Evolutionary conservation across 345 rosid species (phyloP).

Genomic region (Ailanthus altissimus): DNA sequence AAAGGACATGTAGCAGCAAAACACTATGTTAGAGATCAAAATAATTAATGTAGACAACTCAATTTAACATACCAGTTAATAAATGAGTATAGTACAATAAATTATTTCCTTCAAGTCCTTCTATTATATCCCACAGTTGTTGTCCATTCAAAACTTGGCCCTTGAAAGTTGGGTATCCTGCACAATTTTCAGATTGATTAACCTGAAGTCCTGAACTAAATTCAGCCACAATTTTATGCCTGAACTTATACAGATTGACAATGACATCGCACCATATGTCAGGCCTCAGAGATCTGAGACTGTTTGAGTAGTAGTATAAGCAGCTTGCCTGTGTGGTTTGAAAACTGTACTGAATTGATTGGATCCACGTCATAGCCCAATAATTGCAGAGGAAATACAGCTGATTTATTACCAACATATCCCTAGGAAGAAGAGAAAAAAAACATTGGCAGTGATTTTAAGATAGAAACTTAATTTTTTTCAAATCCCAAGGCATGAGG

Average conservation of each 20-base stretch:
- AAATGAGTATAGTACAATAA: slow-evolving; percentile 87
- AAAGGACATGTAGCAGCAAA: neutral
- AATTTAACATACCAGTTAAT: slow-evolving; percentile 65
- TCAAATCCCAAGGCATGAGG: too few relatives aligned
- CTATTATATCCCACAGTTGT: slow-evolving; percentile 79
- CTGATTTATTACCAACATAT: slow-evolving; percentile 97
- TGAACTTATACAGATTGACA: slow-evolving; percentile 37
- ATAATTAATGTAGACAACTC: neutral
- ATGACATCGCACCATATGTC: slow-evolving; percentile 37
- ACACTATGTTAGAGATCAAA: neutral
- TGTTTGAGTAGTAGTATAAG: slow-evolving; percentile 35
- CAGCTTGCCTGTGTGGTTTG: slow-evolving; percentile 93
- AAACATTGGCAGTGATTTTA: slow-evolving; percentile 7
- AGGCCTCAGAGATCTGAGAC: slow-evolving; percentile 40
- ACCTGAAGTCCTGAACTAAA: slow-evolving; percentile 7
- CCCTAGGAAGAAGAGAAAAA: slow-evolving; percentile 50
- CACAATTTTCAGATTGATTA: slow-evolving; percentile 21
- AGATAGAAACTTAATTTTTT: neutral
- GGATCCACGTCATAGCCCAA: slow-evolving; percentile 98
- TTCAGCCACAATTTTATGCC: slow-evolving; percentile 23
- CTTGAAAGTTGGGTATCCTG: slow-evolving; percentile 94
- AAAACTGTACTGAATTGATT: slow-evolving; percentile 93
- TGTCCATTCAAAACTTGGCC: slow-evolving; percentile 95
- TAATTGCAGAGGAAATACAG: slow-evolving; percentile 92
- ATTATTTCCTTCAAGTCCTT: slow-evolving; percentile 89